Evolutionary conservation across 495 filamentous ascomycete genomes (phyloP).

Genomic region (Podospora australis): DNA sequence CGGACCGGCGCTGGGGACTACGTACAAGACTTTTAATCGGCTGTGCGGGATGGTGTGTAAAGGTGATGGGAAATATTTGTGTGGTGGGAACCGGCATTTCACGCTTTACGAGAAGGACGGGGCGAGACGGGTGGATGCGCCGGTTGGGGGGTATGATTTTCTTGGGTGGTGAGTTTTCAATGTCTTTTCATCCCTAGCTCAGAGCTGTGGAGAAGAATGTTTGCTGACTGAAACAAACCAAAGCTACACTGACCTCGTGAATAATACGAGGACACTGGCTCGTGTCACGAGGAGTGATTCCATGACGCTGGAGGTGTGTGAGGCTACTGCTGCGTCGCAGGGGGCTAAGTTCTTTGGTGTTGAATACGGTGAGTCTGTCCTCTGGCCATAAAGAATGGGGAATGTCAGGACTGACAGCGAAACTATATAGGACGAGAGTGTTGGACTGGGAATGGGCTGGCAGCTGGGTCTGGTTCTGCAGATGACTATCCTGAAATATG

Average conservation of each 20-base stretch:
- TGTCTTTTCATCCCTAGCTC: not conserved
- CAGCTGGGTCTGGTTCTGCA: not conserved
- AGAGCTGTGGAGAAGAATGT: not conserved
- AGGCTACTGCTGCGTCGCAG: not conserved
- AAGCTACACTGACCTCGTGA: not conserved
- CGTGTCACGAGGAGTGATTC: not conserved
- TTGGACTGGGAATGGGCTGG: not conserved
- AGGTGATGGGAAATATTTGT: not conserved
- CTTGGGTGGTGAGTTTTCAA: not conserved
- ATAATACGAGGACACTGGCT: not conserved
- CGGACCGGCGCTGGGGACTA: not conserved
- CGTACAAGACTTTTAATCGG: not conserved
- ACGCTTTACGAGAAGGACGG: not conserved
- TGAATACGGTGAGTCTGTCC: not conserved
- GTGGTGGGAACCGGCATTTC: not conserved
- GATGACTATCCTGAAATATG: not conserved
- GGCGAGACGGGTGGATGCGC: not conserved
- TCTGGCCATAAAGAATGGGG: not conserved
- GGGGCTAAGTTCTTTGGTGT: not conserved
- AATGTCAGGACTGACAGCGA: not conserved
- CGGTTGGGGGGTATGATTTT: constrained; percentile 1
- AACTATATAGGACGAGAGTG: not conserved
- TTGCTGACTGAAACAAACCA: not conserved
- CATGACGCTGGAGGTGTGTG: constrained; percentile 1
- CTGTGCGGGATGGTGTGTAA: not conserved